These are phyloP conservation scores for Acidomyces sp. DNA, from an alignment of 495 filamentous ascomycete species.

Conservation along the genomic window DNA sequence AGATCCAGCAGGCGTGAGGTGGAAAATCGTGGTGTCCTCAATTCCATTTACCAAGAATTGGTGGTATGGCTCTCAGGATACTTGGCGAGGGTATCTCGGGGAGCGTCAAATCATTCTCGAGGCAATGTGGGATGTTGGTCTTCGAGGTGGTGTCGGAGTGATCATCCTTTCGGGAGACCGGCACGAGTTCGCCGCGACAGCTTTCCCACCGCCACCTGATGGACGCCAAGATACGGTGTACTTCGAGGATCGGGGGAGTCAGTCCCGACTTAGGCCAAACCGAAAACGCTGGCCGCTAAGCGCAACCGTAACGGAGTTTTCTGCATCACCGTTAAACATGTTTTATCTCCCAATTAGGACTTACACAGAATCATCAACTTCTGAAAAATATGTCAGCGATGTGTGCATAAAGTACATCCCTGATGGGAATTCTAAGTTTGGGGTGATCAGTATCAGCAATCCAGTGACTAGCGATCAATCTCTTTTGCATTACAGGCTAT, in stretches of 20 bases:
- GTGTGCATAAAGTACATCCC: conserved; percentile 52
- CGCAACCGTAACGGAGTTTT: conserved; percentile 71
- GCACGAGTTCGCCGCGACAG: conserved; percentile 89
- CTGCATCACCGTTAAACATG: conserved; percentile 68
- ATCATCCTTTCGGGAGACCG: conserved; percentile 79
- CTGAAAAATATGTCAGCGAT: conserved; percentile 15
- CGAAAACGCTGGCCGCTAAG: conserved; percentile 38
- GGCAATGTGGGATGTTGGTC: conserved; percentile 73
- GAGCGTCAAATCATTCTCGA: conserved; percentile 72
- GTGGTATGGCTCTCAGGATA: conserved; percentile 68
- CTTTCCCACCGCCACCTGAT: conserved; percentile 57
- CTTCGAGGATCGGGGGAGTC: conserved; percentile 10
- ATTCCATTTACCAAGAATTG: conserved; percentile 97
- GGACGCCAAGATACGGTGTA: conserved; percentile 19
- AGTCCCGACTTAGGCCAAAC: conserved; percentile 23
- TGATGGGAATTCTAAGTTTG: conserved; percentile 81
- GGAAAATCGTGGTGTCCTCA: conserved; percentile 81
- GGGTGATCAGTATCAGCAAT: conserved; percentile 68
- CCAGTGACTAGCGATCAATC: conserved; percentile 28
- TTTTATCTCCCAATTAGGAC: conserved; percentile 82
- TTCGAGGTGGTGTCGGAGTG: conserved; percentile 57
- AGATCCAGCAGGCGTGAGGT: conserved; percentile 62
- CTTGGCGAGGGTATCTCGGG: conserved; percentile 77
- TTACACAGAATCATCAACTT: conserved; percentile 36
- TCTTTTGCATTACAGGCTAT: conserved; percentile 67